Conservation (phyloP, 257 asterid genomes). For the Fraxinus pennsylvanica region DNA sequence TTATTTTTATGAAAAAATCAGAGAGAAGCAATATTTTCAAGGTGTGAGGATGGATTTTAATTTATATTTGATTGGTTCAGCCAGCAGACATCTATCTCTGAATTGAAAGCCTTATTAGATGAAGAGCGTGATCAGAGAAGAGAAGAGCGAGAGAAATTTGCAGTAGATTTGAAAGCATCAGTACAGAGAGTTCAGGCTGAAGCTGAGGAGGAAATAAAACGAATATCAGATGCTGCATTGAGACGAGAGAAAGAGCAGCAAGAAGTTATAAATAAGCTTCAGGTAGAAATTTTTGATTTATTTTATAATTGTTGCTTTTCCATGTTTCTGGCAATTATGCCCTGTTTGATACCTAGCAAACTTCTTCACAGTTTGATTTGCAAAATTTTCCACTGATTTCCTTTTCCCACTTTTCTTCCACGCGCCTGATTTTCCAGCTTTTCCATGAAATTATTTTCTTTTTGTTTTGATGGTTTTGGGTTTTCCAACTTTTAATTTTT, state of each 20-base stretch:
- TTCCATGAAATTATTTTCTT: too few relatives aligned
- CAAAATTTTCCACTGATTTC: too few relatives aligned
- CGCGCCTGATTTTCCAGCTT: too few relatives aligned
- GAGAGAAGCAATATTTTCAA: constrained; percentile 8
- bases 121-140: constrained; percentile 96
- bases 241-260: constrained; percentile 89
- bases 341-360: too few relatives aligned
- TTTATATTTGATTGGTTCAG: constrained; percentile 49
- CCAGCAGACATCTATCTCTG: constrained; percentile 81
- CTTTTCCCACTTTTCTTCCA: too few relatives aligned
- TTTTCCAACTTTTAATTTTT: too few relatives aligned
- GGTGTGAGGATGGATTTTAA: background rate
- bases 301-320: constrained; percentile 17
- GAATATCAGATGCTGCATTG: constrained; percentile 64
- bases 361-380: too few relatives aligned
- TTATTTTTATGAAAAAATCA: constrained; percentile 1
- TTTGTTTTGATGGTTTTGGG: too few relatives aligned
- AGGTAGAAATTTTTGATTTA: constrained; percentile 43
- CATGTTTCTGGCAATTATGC: constrained; percentile 1
- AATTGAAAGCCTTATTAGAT: constrained; percentile 70
- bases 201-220: constrained; percentile 72
- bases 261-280: constrained; percentile 88
- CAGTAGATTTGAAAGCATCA: constrained; percentile 62
- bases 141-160: constrained; percentile 87
- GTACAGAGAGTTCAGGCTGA: constrained; percentile 80